phyloP scores from a whole-genome alignment of 1,284 basidiomycete genomes.

The Pascua sp. region DNA sequence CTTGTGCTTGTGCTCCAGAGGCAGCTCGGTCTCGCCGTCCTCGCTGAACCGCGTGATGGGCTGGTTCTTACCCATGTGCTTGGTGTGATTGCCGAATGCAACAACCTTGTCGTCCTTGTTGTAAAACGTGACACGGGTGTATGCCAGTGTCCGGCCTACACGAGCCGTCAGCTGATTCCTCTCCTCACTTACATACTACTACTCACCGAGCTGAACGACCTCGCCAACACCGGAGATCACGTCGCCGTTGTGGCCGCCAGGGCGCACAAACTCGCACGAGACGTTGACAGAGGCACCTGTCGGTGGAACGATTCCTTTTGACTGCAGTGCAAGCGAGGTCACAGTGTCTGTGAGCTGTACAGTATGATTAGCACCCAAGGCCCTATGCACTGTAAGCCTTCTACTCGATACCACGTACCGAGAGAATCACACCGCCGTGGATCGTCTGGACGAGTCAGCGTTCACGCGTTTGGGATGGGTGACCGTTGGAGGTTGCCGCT shows the following conservation, averaged over 20 bases:
- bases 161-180: background rate
- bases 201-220: conserved; percentile 43
- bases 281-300: conserved; percentile 47
- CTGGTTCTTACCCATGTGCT: conserved; percentile 39
- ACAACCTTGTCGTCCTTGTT: conserved; percentile 37
- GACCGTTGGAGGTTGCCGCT: no score
- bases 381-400: no score
- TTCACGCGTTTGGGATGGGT: no score
- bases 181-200: background rate
- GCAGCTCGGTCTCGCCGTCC: conserved; percentile 39
- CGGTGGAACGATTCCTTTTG: conserved; percentile 42
- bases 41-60: conserved; percentile 26
- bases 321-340: conserved; percentile 46
- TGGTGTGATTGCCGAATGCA: conserved; percentile 49
- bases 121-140: conserved; percentile 42
- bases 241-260: conserved; percentile 39
- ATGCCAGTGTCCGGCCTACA: conserved; percentile 38
- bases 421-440: conserved; percentile 48
- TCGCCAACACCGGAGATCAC: conserved; percentile 38
- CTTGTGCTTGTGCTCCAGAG: conserved; percentile 11
- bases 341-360: conserved; percentile 46
- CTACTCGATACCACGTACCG: conserved; percentile 17
- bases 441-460: conserved; percentile 36
- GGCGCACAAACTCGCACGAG: conserved; percentile 47
- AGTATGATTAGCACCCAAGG: conserved; percentile 1